These are phyloP conservation scores for Cercospora beticola DNA, from an alignment of 2,329 filamentous ascomycete species.

Conservation along the genomic window DNA sequence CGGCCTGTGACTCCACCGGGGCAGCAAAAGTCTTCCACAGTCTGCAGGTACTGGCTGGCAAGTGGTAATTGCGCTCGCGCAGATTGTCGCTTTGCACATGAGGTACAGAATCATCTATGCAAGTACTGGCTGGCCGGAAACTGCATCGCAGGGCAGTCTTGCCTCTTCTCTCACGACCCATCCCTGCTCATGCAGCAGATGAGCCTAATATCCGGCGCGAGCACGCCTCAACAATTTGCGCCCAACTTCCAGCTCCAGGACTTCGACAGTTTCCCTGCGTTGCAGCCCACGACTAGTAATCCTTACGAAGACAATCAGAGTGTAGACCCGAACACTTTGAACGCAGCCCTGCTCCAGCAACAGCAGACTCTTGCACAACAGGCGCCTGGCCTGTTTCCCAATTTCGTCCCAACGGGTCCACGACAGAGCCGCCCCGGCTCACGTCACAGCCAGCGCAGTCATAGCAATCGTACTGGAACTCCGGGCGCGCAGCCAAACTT, in stretches of 20 bases:
- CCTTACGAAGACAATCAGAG: slow-evolving; percentile 42
- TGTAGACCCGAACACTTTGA: slow-evolving; percentile 43
- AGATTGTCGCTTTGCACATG: slow-evolving; percentile 95
- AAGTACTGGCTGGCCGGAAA: slow-evolving; percentile 99
- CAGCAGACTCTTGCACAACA: slow-evolving; percentile 45
- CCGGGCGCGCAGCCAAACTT: slow-evolving; percentile 65
- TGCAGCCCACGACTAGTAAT: slow-evolving; percentile 53
- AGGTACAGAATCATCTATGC: slow-evolving; percentile 93
- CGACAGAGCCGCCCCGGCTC: slow-evolving; percentile 67
- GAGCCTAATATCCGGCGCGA: slow-evolving; percentile 63
- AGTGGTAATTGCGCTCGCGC: slow-evolving; percentile 93
- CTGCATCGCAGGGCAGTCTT: slow-evolving; percentile 88
- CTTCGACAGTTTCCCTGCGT: slow-evolving; percentile 77
- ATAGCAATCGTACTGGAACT: slow-evolving; percentile 64
- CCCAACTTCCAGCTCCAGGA: slow-evolving; percentile 78
- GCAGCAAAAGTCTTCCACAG: slow-evolving; percentile 77
- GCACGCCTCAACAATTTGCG: slow-evolving; percentile 62
- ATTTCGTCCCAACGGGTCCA: slow-evolving; percentile 54
- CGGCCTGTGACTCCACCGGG: slow-evolving; percentile 74
- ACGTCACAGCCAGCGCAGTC: slow-evolving; percentile 73
- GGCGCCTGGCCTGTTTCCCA: slow-evolving; percentile 66
- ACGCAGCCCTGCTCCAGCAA: slow-evolving; percentile 43
- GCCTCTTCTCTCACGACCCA: slow-evolving; percentile 96
- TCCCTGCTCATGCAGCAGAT: slow-evolving; percentile 81
- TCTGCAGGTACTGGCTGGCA: slow-evolving; percentile 96